Evolutionary conservation across 805 yeast genomes (phyloP), one percentile per base, ranked within the genome.

Genomic region (Debaryomyces hansenii): DNA sequence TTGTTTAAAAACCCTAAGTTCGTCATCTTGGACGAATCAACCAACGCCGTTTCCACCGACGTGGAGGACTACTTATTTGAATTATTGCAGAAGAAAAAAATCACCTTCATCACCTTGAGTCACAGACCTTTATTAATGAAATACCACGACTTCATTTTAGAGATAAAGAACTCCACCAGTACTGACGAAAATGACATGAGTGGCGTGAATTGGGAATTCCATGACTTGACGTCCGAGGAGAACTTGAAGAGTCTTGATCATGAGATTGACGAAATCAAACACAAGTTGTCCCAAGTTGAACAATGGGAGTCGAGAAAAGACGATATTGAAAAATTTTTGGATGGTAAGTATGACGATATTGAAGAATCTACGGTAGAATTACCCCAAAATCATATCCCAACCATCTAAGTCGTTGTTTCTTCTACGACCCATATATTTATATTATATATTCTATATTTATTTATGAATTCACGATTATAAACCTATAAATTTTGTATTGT

Each of bases 21-120:
- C 64, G 90, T 90, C 3, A 81, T 90, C 2, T 75, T 90, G 50
- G 97, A 90, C 66, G 97, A 90, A 67, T 87, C 95, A n/a, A 90
- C 97, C 4, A 88, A 90, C 61, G 97, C 97, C 0, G 90, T 90
- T 10, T 82, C 90, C 43, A 85, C 85, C 39, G 97, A 90, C 64
- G 88, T 87, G 64, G 97, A 90, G 64, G 97, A 91, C 52, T 80
- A 83, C 48, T 72, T 90, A 43, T 90, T 90, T 66, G 95, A 88
- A 59, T 63, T 84, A 52, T 74, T 90, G 65, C 86, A 82, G 57
- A 72, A 69, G 46, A 83, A 83, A 57, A 78, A 81, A 37, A 85
- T 89, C 63, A 86, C 95, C 1, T 80, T 87, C 52, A 80, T 90
- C 46, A 89, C 96, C 1, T 79, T 90, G 48, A 80, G 89, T 21